phyloP scores from a whole-genome alignment of 2,329 filamentous ascomycete genomes.

The Neocucurbitaria cava region DNA sequence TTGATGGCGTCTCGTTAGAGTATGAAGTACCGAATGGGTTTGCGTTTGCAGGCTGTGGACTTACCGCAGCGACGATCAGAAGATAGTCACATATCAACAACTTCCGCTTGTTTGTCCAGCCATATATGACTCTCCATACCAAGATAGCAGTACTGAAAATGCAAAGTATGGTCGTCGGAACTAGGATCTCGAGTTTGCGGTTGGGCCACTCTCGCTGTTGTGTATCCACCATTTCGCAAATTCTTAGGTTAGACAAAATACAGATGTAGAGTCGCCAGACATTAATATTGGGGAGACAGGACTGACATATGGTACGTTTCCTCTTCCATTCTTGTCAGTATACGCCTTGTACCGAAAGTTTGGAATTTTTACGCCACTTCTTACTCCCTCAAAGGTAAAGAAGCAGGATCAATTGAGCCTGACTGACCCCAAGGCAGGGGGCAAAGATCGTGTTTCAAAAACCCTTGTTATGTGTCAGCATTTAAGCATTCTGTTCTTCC shows the following conservation, averaged over 20 bases:
- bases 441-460: neutral
- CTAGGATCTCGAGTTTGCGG: constrained; percentile 22
- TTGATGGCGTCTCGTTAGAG: constrained; percentile 8
- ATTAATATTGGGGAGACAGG: constrained; percentile 1
- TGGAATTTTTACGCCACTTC: neutral
- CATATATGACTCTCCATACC: constrained; percentile 31
- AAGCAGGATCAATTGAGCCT: neutral
- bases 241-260: neutral
- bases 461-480: neutral
- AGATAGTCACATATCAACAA: constrained; percentile 32
- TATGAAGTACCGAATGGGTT: neutral
- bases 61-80: constrained; percentile 28
- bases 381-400: neutral
- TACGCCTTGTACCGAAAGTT: neutral
- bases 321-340: neutral
- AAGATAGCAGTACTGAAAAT: constrained; percentile 22
- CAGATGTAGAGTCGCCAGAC: neutral
- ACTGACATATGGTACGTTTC: neutral
- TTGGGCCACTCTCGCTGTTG: constrained; percentile 22
- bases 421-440: neutral
- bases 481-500: neutral
- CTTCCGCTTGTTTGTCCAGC: constrained; percentile 24
- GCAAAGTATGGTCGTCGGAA: constrained; percentile 18
- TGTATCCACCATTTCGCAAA: constrained; percentile 15
- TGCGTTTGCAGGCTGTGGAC: neutral